Evolutionary conservation across 1,284 basidiomycete genomes (phyloP).

Genomic region (Neonothopanus nambi): DNA sequence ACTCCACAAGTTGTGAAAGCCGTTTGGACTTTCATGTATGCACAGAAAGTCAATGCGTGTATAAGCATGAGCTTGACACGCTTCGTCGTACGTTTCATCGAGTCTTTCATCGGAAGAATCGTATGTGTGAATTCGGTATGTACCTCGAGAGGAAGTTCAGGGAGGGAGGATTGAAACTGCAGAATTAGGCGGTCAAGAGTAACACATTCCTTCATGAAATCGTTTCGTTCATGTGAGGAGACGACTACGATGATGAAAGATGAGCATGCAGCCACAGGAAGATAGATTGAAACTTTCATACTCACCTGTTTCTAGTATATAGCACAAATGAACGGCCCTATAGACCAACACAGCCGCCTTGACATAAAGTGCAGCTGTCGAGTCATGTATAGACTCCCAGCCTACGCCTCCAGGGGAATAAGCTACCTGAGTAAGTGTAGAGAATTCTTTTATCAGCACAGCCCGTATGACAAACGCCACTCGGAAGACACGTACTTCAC

Average conservation of each 20-base stretch:
- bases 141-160: background rate
- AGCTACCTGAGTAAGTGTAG: no score
- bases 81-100: background rate
- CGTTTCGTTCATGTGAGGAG: background rate
- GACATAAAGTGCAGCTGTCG: background rate
- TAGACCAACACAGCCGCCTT: slow-evolving; percentile 5
- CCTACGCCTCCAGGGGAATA: background rate
- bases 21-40: slow-evolving; percentile 2
- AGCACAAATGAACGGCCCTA: background rate
- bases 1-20: background rate
- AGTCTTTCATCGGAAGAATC: no score
- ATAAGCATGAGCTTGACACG: background rate
- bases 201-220: background rate
- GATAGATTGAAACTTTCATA: background rate
- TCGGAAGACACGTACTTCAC: slow-evolving; percentile 26
- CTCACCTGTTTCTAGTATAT: background rate
- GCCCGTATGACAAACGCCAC: background rate
- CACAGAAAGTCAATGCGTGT: background rate
- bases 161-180: background rate
- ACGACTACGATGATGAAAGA: background rate
- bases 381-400: background rate
- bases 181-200: background rate
- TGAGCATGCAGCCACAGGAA: background rate
- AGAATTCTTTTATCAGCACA: background rate
- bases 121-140: background rate